Base-by-base conservation (phyloP, 768 basidiomycete species). In the Lactifluus subvellereus region DNA sequence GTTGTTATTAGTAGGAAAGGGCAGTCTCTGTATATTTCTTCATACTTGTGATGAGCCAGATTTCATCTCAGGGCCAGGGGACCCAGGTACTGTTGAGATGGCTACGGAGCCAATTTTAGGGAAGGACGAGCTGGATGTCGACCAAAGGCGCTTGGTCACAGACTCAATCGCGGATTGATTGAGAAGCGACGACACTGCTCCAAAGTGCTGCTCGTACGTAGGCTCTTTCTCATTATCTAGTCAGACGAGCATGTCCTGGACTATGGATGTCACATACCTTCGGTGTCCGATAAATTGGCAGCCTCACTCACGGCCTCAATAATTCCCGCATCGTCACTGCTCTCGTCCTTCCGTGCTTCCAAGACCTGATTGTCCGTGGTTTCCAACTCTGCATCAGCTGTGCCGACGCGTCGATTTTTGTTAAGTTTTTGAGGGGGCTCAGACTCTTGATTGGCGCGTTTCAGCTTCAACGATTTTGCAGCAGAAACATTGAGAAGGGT, bases 401-500 rank as follows among this genome's bases (percentile, higher is more conserved):
- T 55, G 14, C 38, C 38, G 43, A 30, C 80, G 83, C 56, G 84
- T 38, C 66, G 79, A 72, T 85, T 88, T 72, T 85, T 89, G 77
- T 91, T 91, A 53, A 89, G 78, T 71, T 91, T 92, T 69, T 79
- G 77, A 1, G 78, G 60, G 18, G 79, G 76, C 0, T 78, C 73
- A 62, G 77, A 76, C 35, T 80, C 78, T 20, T 73, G 73, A 22
- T 67, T 69, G 0, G 65, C 33, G 54, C 75, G 72, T 69, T 82
- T 84, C 30, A 83, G 75, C 69, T 88, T 91, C 33, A 77, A 77
- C 3, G 82, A 75, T 33, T 87, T 93, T 3, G 86, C 84, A 0
- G 91, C 90, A 38, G 91, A 92, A 3, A 94, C 89, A 71, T 97
- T 98, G 5, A 97, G 79, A 1, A 97, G 83, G 0, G 94, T 96